These are phyloP conservation scores for Cerioporus squamosus DNA, from an alignment of 1,284 basidiomycete genomes.

Conservation along the genomic window DNA sequence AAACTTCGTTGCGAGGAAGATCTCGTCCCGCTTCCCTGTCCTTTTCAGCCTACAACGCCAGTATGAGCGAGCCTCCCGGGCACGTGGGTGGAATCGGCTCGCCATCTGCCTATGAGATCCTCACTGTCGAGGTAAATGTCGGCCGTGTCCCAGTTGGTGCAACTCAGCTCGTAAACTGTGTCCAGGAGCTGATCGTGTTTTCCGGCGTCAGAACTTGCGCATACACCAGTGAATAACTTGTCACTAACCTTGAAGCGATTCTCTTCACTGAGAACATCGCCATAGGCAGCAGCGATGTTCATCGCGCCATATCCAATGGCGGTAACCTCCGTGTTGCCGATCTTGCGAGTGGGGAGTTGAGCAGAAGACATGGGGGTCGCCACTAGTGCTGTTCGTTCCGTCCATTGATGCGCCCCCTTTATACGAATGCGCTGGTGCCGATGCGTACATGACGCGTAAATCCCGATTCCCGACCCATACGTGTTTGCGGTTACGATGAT, in stretches of 20 bases:
- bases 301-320: conserved; percentile 35
- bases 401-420: too few species aligned
- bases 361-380: background rate
- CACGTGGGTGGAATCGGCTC: background rate
- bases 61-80: background rate
- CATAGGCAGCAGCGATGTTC: conserved; percentile 42
- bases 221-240: too few species aligned
- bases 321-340: conserved; percentile 20
- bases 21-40: conserved; percentile 43
- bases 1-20: conserved; percentile 59
- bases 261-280: conserved; percentile 40
- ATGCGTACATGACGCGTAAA: too few species aligned
- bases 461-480: too few species aligned
- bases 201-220: background rate
- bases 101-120: conserved; percentile 38
- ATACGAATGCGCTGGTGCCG: too few species aligned
- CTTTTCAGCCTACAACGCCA: conserved; percentile 37
- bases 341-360: conserved; percentile 13
- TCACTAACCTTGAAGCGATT: conserved; percentile 47
- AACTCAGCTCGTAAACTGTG: conserved; percentile 31
- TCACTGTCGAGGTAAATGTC: conserved; percentile 37
- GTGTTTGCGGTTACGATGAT: too few species aligned
- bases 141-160: conserved; percentile 36
- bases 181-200: conserved; percentile 27
- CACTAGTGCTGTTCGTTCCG: too few species aligned